phyloP scores from a whole-genome alignment of 2,329 filamentous ascomycete genomes.

The Zopfia rhizophila region DNA sequence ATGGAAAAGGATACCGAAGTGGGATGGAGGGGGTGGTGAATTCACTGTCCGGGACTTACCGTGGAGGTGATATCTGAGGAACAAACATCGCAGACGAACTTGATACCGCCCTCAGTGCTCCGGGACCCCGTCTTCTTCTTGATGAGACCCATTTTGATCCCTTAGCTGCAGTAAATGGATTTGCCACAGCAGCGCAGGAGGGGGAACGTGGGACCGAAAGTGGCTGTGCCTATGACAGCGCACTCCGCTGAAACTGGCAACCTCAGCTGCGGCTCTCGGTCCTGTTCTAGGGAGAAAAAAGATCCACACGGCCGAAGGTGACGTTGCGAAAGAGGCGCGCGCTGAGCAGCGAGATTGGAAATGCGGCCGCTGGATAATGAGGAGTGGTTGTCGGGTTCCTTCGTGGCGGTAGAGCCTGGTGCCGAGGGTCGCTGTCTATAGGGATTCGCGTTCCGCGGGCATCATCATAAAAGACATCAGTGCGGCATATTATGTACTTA shows the following conservation, averaged over 20 bases:
- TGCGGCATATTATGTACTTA: no score
- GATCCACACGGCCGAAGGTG: no score
- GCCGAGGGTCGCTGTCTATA: no score
- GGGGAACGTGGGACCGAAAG: constrained; percentile 19
- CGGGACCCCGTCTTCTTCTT: constrained; percentile 91
- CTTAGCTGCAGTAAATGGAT: no score
- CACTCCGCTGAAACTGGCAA: constrained; percentile 4
- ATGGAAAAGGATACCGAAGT: constrained; percentile 4
- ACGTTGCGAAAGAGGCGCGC: no score
- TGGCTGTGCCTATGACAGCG: constrained; percentile 36
- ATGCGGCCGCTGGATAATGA: constrained; percentile 3
- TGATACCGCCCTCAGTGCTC: constrained; percentile 79
- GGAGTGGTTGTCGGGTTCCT: not conserved
- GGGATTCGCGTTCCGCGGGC: no score
- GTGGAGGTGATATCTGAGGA: constrained; percentile 97
- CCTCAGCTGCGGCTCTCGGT: constrained; percentile 3
- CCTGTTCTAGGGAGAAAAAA: no score
- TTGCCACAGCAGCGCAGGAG: constrained; percentile 16
- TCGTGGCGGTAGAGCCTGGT: no score
- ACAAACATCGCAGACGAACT: constrained; percentile 98
- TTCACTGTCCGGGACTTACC: constrained; percentile 64
- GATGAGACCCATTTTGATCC: constrained; percentile 87
- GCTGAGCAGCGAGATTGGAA: no score
- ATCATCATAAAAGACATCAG: no score
- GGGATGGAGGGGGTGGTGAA: not conserved